Evolutionary conservation across 768 basidiomycete species (phyloP), one percentile per base, ranked within the genome.

Genomic region (Harrya chromipes): DNA sequence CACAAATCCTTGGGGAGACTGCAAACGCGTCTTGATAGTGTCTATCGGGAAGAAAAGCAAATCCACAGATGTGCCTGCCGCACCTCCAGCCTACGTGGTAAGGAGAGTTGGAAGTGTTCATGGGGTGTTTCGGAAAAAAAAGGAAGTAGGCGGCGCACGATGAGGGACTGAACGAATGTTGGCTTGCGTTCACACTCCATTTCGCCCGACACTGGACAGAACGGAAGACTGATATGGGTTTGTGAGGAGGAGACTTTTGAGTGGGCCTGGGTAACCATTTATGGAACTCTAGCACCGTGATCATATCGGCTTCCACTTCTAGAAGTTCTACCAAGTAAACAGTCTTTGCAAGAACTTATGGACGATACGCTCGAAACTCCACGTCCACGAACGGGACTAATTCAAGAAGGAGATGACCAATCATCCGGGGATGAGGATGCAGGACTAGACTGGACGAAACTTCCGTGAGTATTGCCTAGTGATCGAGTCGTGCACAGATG

Each of bases 31-130:
- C 72, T 99, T 99, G 65, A 98, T 70, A 1, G 95, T 97, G 72
- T 99, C 95, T 49, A 99, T 83, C 2, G 95, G 95, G 68, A 93
- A 99, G 74, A 99, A 94, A 19, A 97, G 79, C 39, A 97, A 79
- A 71, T 99, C 95, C 16, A 97, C 95, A 2, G 92, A 79, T 8
- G 91, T 87, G 23, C 95, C 95, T 27, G 97, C 92, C n/a, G 85
- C 67, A 19, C 88, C 94, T 21, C 95, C 93, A 37, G 90, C 87
- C 88, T 93, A 58, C 26, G 50, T 46, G 39, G 34, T n/a, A 40
- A 49, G 42, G 42, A 47, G 36, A 34, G 31, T 56, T 47, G 41
- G 23, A 21, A 46, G 52, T 49, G 52, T 54, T 52, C 48, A 48
- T 53, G 52, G n/a, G 35, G 21, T 17, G 41, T 46, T 47, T 52